Evolutionary conservation across 2,329 filamentous ascomycete genomes (phyloP).

Genomic region (Aureobasidium mangrovei): DNA sequence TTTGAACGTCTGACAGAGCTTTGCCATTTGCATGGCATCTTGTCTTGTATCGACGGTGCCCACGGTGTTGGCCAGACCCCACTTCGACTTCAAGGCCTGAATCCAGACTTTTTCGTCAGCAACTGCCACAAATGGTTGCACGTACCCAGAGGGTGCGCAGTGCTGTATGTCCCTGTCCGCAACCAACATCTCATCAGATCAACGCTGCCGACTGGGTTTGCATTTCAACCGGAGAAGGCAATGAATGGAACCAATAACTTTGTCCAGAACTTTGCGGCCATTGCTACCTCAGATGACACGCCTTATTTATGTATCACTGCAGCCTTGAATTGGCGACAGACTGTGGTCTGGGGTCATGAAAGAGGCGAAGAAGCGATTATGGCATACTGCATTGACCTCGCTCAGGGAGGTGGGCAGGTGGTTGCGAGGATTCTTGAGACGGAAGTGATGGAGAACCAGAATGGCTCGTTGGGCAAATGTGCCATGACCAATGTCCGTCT

Average conservation of each 20-base stretch:
- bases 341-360: conserved; percentile 29
- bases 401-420: conserved; percentile 51
- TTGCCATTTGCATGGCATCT: conserved; percentile 58
- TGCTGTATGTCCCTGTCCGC: conserved; percentile 67
- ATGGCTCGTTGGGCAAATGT: conserved; percentile 55
- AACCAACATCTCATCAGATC: conserved; percentile 69
- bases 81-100: conserved; percentile 55
- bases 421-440: conserved; percentile 60
- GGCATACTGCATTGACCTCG: conserved; percentile 54
- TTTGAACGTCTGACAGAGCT: conserved; percentile 58
- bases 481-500: conserved; percentile 65
- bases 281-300: conserved; percentile 49
- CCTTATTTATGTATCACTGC: conserved; percentile 67
- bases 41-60: conserved; percentile 77
- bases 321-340: conserved; percentile 54
- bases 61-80: conserved; percentile 74
- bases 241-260: conserved; percentile 38
- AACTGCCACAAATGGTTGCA: conserved; percentile 92
- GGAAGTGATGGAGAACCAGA: conserved; percentile 58
- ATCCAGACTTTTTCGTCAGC: conserved; percentile 78
- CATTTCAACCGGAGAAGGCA: conserved; percentile 31
- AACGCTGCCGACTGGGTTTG: conserved; percentile 71
- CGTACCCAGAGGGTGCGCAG: conserved; percentile 67
- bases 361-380: conserved; percentile 61
- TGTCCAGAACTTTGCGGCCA: conserved; percentile 11